A percentile compares a stretch with the other conserved stretches of the same genome.
These are phyloP conservation scores for Lactifluus echinatus DNA, from an alignment of 768 basidiomycete species.

Conservation along the genomic window DNA sequence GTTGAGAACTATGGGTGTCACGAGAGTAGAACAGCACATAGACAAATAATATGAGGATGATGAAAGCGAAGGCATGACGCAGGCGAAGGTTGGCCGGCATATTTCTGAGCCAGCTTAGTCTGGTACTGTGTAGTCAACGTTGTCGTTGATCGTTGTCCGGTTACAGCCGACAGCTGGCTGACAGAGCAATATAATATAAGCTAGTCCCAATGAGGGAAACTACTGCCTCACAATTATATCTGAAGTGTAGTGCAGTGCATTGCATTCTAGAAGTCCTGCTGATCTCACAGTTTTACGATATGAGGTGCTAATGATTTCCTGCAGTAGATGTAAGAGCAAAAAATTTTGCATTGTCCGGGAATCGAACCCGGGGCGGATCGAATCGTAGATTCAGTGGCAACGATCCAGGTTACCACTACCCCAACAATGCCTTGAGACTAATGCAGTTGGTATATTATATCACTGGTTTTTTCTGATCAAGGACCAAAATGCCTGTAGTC, in stretches of 20 bases:
- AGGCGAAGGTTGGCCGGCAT: not conserved
- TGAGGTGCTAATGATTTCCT: not conserved
- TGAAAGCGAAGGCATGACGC: conserved; percentile 22
- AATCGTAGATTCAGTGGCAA: conserved; percentile 10
- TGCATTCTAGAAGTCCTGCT: too few relatives aligned
- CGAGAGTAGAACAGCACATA: not conserved
- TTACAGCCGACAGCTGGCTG: too few relatives aligned
- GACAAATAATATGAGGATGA: not conserved
- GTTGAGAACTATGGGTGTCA: not conserved
- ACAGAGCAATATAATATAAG: too few relatives aligned
- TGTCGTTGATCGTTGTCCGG: too few relatives aligned
- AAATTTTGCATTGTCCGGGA: conserved; percentile 14
- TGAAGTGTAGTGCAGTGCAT: too few relatives aligned
- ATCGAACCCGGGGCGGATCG: conserved; percentile 21
- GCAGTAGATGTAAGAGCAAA: not conserved
- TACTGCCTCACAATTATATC: too few relatives aligned
- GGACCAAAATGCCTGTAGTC: too few relatives aligned
- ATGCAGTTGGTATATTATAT: too few relatives aligned
- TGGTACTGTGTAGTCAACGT: too few relatives aligned
- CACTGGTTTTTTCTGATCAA: too few relatives aligned
- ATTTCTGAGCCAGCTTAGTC: not conserved
- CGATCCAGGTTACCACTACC: conserved; percentile 23
- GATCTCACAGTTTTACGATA: too few relatives aligned
- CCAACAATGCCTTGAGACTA: conserved; percentile 19
- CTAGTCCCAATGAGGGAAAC: too few relatives aligned